Base-by-base conservation (phyloP, 164 flowering plant genomes). In the Magnolia officinalis region DNA sequence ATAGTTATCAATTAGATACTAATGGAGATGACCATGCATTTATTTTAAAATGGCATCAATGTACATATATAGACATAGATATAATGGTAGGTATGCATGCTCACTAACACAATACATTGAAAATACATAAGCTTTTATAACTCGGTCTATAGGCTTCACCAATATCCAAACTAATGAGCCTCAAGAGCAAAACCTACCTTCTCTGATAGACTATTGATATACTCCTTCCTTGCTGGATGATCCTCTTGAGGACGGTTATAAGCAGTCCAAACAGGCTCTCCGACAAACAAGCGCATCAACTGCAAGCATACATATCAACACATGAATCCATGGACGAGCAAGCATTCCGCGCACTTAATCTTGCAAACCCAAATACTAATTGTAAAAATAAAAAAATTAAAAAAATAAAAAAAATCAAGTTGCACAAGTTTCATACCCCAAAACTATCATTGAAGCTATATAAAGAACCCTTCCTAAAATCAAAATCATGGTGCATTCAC, bases 281-380 rank as follows among this genome's bases (percentile, higher is more conserved):
- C 99, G 61, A 90, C 82, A 72, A 93, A 96, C 85, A 96, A 79
- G 82, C 98, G 84, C 97, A 96, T 93, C 88, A 92, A 78, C 99
- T 96, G 84, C 85, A 50, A 24, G 18, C 52, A 73, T 6, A 70
- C 55, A 45, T 24, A 31, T 51, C 37, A 51, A 51, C 63, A 51
- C 2, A 52, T 66, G 29, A 66, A n/a, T 76, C 61, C 61, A 55
- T 16, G 45, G 45, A 7, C 11, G 24, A 31, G 24, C 6, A 20
- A 58, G 61, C 74, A 24, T 18, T 11, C 16, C 19, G 10, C 61
- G 10, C 18, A 16, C 18, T 55, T 55, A 55, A 11, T 0, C 61
- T 16, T 55, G 61, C 61, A 55, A 55, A 55, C 61, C 1, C 61
- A 9, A 11, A 2, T 55, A 11, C 16, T 16, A 16, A 2, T 16